Evolutionary conservation across 1,284 basidiomycete species (phyloP).

Genomic region (Stereum hirsutum): DNA sequence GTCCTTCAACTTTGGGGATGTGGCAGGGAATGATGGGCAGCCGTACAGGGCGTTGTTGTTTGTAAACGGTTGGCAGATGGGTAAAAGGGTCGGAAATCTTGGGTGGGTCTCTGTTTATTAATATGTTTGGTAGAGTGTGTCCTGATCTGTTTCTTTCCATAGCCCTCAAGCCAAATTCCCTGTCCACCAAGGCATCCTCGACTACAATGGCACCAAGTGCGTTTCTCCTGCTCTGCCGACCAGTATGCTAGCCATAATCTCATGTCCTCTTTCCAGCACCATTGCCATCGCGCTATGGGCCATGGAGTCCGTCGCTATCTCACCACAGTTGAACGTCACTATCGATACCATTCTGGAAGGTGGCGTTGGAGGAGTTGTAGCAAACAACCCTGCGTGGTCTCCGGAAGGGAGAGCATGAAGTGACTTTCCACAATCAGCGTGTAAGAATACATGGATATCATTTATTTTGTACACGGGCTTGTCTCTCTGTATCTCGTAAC

Average conservation of each 20-base stretch:
- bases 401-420: constrained; percentile 8
- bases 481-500: too few relatives aligned
- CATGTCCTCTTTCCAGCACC: constrained; percentile 35
- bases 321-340: constrained; percentile 44
- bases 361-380: constrained; percentile 45
- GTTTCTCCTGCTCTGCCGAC: constrained; percentile 14
- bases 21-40: constrained; percentile 26
- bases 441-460: too few relatives aligned
- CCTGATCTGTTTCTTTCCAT: background rate
- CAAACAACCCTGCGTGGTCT: constrained; percentile 56
- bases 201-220: constrained; percentile 65
- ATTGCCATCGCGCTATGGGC: constrained; percentile 66
- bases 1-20: constrained; percentile 56
- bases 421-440: too few relatives aligned
- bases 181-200: constrained; percentile 66
- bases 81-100: constrained; percentile 63
- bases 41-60: constrained; percentile 69
- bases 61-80: constrained; percentile 85
- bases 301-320: constrained; percentile 38
- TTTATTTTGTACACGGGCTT: too few relatives aligned
- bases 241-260: constrained; percentile 1
- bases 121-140: too few relatives aligned
- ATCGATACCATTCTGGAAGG: constrained; percentile 55
- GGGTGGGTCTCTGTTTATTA: constrained; percentile 34
- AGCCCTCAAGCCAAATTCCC: constrained; percentile 71